Evolutionary conservation across 2,329 filamentous ascomycete species (phyloP), one percentile per base, ranked within the genome.

Genomic region (Pseudocercospora musae): DNA sequence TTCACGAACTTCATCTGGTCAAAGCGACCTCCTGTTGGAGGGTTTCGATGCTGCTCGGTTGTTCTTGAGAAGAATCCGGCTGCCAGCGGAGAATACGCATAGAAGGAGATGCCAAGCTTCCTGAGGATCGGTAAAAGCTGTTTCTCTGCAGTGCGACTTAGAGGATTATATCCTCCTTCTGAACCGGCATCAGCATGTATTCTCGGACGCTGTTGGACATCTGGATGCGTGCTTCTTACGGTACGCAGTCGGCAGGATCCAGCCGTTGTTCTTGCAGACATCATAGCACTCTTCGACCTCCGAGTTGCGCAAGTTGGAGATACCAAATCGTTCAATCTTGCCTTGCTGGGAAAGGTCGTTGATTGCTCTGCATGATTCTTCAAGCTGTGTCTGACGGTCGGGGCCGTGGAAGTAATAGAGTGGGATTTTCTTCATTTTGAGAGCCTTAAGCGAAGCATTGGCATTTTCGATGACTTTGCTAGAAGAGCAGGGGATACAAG

Each of bases 221-320:
- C 37, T 18, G 4, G 37, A 8, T 40, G 37, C 37, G 15, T 40
- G 37, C 37, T 40, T 40, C 48, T 18, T 29, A 52, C 48, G 81
- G 63, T 81, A 82, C 6, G 81, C 79, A 2, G 67, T 71, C 0
- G 81, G 81, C 57, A 72, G 72, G 31, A 78, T 69, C 75, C 77
- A 82, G 8, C 74, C 77, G 42, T 80, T 73, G 21, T 64, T 60
- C 2, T 71, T 68, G 69, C 79, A 80, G 2, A 81, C 73, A 64
- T 80, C n/a, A 29, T 60, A 44, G 18, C 84, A 79, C 63, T 79
- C 72, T 0, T 79, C 79, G 0, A 83, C 79, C 65, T 84, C 80
- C 73, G 77, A 79, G 0, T 78, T 70, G 68, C 73, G 72, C 64
- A 76, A 83, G 65, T 84, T 84, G 60, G 74, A 77, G 44, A 83